phyloP scores from a whole-genome alignment of 306 rosid genomes.

The Oemleria cerasiformis region DNA sequence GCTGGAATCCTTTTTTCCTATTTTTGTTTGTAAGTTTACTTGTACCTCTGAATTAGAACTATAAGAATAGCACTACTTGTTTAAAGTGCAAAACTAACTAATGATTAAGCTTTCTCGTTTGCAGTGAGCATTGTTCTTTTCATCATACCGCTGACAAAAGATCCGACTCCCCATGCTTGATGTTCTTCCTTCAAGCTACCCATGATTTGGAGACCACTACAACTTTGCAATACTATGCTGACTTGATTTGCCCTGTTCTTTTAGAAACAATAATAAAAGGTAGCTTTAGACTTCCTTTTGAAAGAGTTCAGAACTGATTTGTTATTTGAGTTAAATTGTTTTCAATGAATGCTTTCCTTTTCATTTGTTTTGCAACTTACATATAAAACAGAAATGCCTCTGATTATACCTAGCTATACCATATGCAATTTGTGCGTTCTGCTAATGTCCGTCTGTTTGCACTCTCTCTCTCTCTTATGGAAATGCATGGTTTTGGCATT shows the following conservation, averaged over 20 bases:
- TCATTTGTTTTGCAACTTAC: neutral
- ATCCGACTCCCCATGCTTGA: conserved; percentile 57
- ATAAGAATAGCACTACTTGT: neutral
- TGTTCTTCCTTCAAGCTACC: conserved; percentile 43
- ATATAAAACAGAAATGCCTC: neutral
- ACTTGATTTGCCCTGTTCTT: conserved; percentile 64
- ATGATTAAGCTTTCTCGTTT: conserved; percentile 30
- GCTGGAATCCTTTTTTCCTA: conserved; percentile 4
- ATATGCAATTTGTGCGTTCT: conserved; percentile 1
- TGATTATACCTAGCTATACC: neutral
- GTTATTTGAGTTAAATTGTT: conserved; percentile 6
- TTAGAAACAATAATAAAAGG: conserved; percentile 75
- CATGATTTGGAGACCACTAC: conserved; percentile 36
- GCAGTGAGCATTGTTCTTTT: conserved; percentile 66
- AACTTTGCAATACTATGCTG: conserved; percentile 42
- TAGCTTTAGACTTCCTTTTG: conserved; percentile 17
- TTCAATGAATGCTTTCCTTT: neutral
- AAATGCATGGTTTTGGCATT: neutral
- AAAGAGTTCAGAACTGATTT: neutral
- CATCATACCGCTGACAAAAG: conserved; percentile 27
- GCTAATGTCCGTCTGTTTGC: neutral
- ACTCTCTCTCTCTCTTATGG: neutral
- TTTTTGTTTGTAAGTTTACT: neutral
- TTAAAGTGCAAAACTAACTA: neutral
- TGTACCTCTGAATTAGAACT: conserved; percentile 1